phyloP scores from a whole-genome alignment of 176 grass and related monocot species.

The Rhynchospora tenuis region DNA sequence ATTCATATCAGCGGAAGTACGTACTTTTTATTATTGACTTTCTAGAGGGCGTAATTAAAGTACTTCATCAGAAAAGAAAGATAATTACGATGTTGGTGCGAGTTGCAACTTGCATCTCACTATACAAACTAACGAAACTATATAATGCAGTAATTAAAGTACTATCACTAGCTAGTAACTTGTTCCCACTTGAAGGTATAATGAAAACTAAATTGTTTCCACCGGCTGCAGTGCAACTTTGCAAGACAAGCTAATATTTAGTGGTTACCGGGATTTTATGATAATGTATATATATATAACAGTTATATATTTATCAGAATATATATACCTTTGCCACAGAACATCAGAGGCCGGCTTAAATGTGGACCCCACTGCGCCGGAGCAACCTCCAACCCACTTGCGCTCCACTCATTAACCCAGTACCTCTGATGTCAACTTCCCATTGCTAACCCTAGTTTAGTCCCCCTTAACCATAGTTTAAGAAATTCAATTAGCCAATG shows the following conservation, averaged over 20 bases:
- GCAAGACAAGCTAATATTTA: not conserved
- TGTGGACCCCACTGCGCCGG: slow-evolving; percentile 13
- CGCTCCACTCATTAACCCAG: slow-evolving; percentile 31
- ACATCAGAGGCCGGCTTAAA: not conserved
- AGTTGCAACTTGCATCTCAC: not conserved
- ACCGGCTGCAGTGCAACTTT: not conserved
- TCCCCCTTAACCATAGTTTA: slow-evolving; percentile 51
- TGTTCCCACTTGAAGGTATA: not conserved
- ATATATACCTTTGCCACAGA: not conserved
- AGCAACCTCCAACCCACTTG: slow-evolving; percentile 28
- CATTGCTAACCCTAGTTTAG: slow-evolving; percentile 37
- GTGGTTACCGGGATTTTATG: not conserved
- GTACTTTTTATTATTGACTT: not conserved
- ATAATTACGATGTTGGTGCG: not conserved
- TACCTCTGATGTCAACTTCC: slow-evolving; percentile 27
- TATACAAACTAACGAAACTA: not conserved
- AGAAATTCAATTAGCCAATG: slow-evolving; percentile 36
- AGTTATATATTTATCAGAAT: not conserved
- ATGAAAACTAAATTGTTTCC: not conserved
- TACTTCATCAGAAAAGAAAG: not conserved
- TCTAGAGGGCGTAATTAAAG: not conserved
- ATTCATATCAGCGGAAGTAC: not conserved
- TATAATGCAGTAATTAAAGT: not conserved
- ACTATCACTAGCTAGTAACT: not conserved
- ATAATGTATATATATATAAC: not conserved